phyloP scores from a whole-genome alignment of 83 land plant species.

The Diphasiastrum complanatum region DNA sequence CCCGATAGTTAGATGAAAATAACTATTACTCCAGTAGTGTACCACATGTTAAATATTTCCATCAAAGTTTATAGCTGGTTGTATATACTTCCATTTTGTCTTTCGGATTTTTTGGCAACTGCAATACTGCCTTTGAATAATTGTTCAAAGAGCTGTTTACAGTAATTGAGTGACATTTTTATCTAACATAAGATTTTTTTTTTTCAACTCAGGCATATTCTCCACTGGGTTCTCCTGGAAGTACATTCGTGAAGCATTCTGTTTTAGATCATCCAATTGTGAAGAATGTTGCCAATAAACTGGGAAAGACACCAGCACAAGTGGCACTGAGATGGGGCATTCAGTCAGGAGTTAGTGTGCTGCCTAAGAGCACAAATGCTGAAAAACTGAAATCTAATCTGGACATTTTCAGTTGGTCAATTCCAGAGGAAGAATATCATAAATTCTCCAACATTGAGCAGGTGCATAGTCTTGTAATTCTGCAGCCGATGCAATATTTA shows the following conservation, averaged over 20 bases:
- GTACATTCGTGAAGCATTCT: not conserved
- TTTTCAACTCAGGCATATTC: not conserved
- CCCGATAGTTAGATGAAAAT: no score
- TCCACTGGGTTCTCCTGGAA: not conserved
- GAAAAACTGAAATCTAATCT: not conserved
- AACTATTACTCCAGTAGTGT: no score
- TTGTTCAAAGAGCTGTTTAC: no score
- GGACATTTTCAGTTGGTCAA: not conserved
- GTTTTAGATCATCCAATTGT: not conserved
- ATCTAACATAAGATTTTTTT: no score
- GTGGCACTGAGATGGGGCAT: slow-evolving; percentile 5
- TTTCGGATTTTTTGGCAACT: no score
- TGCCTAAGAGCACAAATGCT: slow-evolving; percentile 1
- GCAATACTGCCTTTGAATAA: no score
- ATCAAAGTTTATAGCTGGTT: no score
- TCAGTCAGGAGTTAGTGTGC: not conserved
- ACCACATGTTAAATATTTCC: no score
- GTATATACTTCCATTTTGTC: no score
- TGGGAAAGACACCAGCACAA: not conserved
- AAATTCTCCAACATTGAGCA: slow-evolving; percentile 2
- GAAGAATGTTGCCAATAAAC: not conserved
- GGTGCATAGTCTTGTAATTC: not conserved
- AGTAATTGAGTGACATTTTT: no score
- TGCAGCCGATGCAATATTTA: no score
- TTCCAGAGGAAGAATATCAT: not conserved